These are phyloP conservation scores for Acrasis kona DNA, from an alignment of 78 protist genomes.

Conservation along the genomic window DNA sequence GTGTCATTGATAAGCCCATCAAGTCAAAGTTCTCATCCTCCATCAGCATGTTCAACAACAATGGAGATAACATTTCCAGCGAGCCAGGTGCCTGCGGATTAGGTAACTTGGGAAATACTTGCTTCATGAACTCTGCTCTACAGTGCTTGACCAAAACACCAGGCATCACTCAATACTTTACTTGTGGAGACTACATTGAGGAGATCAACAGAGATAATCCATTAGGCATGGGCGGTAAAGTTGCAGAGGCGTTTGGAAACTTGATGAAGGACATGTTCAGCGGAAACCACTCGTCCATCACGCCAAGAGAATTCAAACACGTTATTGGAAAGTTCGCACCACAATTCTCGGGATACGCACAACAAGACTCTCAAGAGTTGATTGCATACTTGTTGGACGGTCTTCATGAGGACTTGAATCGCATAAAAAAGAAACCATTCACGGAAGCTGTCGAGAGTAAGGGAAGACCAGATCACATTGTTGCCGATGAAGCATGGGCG, in stretches of 20 bases:
- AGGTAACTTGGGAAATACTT: constrained; percentile 85
- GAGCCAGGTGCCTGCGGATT: constrained; percentile 42
- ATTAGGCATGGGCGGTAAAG: constrained; percentile 65
- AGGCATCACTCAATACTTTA: constrained; percentile 47
- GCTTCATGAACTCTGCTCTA: constrained; percentile 84
- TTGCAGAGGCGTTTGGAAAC: constrained; percentile 54
- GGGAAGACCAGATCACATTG: constrained; percentile 3
- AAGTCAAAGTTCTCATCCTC: too few species aligned
- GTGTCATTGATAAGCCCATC: too few species aligned
- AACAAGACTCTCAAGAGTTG: constrained; percentile 82
- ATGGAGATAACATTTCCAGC: too few species aligned
- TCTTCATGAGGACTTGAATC: constrained; percentile 82
- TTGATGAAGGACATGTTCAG: constrained; percentile 67
- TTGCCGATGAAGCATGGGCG: constrained; percentile 63
- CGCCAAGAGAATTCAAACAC: constrained; percentile 48
- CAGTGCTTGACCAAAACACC: constrained; percentile 76
- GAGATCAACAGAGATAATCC: constrained; percentile 62
- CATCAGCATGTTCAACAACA: too few species aligned
- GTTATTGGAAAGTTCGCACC: constrained; percentile 57
- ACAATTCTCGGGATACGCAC: constrained; percentile 60
- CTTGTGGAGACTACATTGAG: constrained; percentile 11
- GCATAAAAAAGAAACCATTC: constrained; percentile 15
- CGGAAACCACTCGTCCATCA: constrained; percentile 26
- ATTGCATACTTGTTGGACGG: constrained; percentile 67
- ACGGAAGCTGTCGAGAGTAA: constrained; percentile 35